Evolutionary conservation across 1,284 basidiomycete species (phyloP), one percentile per base, ranked within the genome.

Genomic region (Heimioporus retisporus): DNA sequence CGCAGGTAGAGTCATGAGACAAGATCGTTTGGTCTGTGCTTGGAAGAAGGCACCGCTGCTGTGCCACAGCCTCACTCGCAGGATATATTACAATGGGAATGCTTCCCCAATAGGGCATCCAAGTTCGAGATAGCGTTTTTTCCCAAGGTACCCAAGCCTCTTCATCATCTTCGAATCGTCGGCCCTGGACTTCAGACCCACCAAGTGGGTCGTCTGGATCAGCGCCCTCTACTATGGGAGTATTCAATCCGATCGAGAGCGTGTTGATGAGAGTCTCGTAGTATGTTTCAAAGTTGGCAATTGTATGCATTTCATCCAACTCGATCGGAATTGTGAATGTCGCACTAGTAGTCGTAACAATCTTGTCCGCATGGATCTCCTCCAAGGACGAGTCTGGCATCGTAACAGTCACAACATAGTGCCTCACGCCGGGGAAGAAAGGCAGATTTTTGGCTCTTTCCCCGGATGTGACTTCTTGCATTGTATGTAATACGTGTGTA

Each of bases 131-230:
- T 35, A 8, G 3, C 4, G 6, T 19, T 31, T n/a, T 65, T 21
- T 65, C 58, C 69, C 64, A 74, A 28, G 72, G 70, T 21, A 73
- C 72, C 72, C 70, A 74, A 1, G 43, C 59, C 13, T 61, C 63
- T 7, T 75, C 72, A 3, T 70, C 69, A 3, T 72, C 71, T n/a
- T 66, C 55, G 42, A 73, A 59, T 7, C 21, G 4, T 28, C 18
- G 57, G 2, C 14, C 21, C 42, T 15, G 2, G 31, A 21, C 28
- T 13, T 44, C 8, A 11, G 2, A 7, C 35, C 55, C 55, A 14
- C 14, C 5, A 15, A 13, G 44, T 23, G 66, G 59, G 3, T 55
- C 59, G n/a, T 70, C 68, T 13, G 55, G 60, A 44, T 71, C 50
- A 8, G 42, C 14, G 8, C 31, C 14, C 21, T 56, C 44, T 23